Conservation (phyloP, 2,329 filamentous ascomycete genomes). For the Venturia carpophila region DNA sequence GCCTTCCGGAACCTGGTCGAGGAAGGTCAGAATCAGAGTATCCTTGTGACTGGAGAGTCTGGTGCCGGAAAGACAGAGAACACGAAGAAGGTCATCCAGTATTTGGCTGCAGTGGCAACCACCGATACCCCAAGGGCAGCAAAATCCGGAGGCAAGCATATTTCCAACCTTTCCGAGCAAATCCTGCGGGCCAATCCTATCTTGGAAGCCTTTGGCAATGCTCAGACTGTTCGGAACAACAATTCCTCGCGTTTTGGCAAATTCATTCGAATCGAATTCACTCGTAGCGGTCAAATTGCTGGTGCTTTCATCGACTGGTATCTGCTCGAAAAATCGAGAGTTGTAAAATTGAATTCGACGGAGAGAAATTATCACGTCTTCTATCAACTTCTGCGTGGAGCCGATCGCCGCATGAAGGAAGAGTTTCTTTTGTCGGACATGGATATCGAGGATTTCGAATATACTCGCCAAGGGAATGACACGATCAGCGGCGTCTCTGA, state of each 20-base stretch:
- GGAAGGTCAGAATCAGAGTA: slow-evolving; percentile 93
- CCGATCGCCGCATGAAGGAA: slow-evolving; percentile 62
- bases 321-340: slow-evolving; percentile 92
- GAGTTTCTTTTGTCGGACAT: slow-evolving; percentile 68
- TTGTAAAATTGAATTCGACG: slow-evolving; percentile 76
- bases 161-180: slow-evolving; percentile 88
- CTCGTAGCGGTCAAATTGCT: slow-evolving; percentile 75
- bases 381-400: slow-evolving; percentile 87
- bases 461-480: slow-evolving; percentile 86
- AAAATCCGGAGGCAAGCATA: slow-evolving; percentile 54
- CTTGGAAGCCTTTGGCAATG: slow-evolving; percentile 94
- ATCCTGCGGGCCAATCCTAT: slow-evolving; percentile 95
- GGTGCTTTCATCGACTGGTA: slow-evolving; percentile 99
- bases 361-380: slow-evolving; percentile 98
- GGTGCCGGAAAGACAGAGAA: slow-evolving; percentile 98
- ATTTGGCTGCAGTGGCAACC: slow-evolving; percentile 87
- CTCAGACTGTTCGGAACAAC: slow-evolving; percentile 94
- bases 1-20: slow-evolving; percentile 94
- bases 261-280: slow-evolving; percentile 97
- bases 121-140: slow-evolving; percentile 59
- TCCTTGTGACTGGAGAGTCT: slow-evolving; percentile 94
- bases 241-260: slow-evolving; percentile 98
- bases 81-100: slow-evolving; percentile 99
- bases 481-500: slow-evolving; percentile 87
- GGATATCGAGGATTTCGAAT: slow-evolving; percentile 79